Evolutionary conservation across 495 filamentous ascomycete species (phyloP), one percentile per base, ranked within the genome.

Genomic region (Penicillium malachiteum): DNA sequence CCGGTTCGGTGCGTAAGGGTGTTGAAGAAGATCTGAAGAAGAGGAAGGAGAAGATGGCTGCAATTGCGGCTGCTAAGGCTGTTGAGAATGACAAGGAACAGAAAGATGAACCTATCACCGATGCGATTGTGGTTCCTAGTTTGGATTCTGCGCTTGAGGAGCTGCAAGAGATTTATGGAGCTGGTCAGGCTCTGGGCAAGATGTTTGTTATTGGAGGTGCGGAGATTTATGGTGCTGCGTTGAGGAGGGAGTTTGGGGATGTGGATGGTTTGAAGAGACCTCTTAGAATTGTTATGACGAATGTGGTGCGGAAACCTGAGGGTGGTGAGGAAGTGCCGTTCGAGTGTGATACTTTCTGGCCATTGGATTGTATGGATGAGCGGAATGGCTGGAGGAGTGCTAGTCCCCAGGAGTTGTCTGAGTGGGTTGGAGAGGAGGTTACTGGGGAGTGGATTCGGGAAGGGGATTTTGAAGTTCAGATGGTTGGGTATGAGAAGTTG

Each of bases 301-400:
- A 72, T 63, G 71, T 79, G 47, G 66, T 69, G 48, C 60, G 61
- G 59, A 67, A 63, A 37, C 58, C 64, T 76, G 63, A 70, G 31
- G 67, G 49, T 87, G 58, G 73, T 81, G 59, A 72, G 91, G 38
- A 48, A 75, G 61, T 68, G 60, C 53, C 84, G 48, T 96, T 87
- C 74, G 90, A 92, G 59, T 96, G 92, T 70, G 94, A 98, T 84
- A 88, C 87, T 0, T 88, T 88, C 56, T 97, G 97, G 66, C 88
- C 89, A 6, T 57, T 88, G 26, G 73, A 80, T 67, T 59, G 57
- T 39, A 54, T 74, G 40, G 52, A 56, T 14, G 12, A 12, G 17
- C 48, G 62, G 53, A 59, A 64, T 60, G 70, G 69, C 8, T 78
- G 75, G 75, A 56, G 71, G 61, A 65, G 52, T 63, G 75, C 59